These are phyloP conservation scores for Ampelocalamus luodianensis DNA, from an alignment of 176 grass and related monocot species.

Conservation along the genomic window DNA sequence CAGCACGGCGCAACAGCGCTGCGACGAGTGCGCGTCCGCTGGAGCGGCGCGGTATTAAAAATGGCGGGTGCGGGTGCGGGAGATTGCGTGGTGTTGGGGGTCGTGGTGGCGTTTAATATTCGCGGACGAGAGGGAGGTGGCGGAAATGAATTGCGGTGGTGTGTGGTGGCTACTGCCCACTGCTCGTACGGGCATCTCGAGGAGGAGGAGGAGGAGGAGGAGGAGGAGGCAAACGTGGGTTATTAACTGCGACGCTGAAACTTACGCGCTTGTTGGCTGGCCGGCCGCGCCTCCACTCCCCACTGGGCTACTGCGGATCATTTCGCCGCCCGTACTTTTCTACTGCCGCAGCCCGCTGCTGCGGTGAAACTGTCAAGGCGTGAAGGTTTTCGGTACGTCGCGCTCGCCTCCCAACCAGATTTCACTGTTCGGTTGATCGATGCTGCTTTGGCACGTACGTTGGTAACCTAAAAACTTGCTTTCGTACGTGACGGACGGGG, in stretches of 20 bases:
- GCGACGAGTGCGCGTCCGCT: slow-evolving; percentile 9
- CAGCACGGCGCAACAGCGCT: not conserved
- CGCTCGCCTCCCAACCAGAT: not conserved
- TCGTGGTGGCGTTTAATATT: slow-evolving; percentile 43
- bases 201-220: slow-evolving; percentile 43
- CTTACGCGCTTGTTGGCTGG: not conserved
- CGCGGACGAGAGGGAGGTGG: slow-evolving; percentile 16
- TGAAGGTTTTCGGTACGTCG: not conserved
- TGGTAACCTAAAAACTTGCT: not conserved
- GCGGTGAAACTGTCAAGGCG: not conserved
- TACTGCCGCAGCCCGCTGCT: not conserved
- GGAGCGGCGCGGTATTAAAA: slow-evolving; percentile 45
- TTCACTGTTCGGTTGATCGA: not conserved
- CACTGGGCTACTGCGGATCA: not conserved
- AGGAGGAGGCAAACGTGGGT: slow-evolving; percentile 9
- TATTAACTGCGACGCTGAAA: slow-evolving; percentile 22
- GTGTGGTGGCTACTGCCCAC: not conserved
- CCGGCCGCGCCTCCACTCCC: not conserved
- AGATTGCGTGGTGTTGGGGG: not conserved
- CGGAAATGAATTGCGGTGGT: slow-evolving; percentile 42
- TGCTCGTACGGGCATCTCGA: slow-evolving; percentile 45
- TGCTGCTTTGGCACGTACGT: not conserved
- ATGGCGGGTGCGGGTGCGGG: slow-evolving; percentile 42
- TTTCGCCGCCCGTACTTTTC: slow-evolving; percentile 18
- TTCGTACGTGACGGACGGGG: not conserved